Evolutionary conservation across 495 filamentous ascomycete genomes (phyloP).

Genomic region (Amphirosellinia nigrospora): DNA sequence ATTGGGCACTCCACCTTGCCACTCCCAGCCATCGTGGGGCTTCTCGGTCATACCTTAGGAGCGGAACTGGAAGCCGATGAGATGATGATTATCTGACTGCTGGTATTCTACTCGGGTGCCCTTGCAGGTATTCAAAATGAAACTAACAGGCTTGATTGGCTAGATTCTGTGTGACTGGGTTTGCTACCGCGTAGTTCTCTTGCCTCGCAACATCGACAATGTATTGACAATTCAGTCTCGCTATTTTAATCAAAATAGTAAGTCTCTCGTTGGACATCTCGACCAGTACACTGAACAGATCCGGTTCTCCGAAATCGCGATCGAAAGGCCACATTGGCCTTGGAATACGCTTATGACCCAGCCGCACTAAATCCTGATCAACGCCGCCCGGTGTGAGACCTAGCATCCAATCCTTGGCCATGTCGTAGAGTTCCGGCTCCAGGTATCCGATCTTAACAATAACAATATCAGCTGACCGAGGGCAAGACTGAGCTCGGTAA

Average conservation of each 20-base stretch:
- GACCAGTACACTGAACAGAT: conserved; percentile 52
- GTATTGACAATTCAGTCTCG: neutral
- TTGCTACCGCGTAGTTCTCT: conserved; percentile 6
- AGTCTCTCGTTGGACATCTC: conserved; percentile 49
- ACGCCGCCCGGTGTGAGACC: conserved; percentile 62
- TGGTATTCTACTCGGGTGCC: too few species aligned
- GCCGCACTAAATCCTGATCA: conserved; percentile 57
- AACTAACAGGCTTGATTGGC: neutral
- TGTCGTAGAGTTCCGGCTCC: conserved; percentile 62
- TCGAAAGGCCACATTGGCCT: conserved; percentile 66
- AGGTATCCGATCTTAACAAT: conserved; percentile 67
- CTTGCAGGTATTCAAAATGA: neutral
- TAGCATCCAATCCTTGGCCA: conserved; percentile 63
- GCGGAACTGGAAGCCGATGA: too few species aligned
- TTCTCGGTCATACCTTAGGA: too few species aligned
- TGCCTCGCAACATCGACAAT: too few species aligned
- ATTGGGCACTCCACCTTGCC: conserved; percentile 27
- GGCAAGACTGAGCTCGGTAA: conserved; percentile 54
- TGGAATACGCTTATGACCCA: conserved; percentile 56
- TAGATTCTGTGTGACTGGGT: neutral
- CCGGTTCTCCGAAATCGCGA: conserved; percentile 44
- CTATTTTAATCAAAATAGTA: neutral
- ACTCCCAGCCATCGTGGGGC: conserved; percentile 12
- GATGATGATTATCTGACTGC: neutral
- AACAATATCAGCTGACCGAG: conserved; percentile 57